These are phyloP conservation scores for Ganoderma leucocontextum DNA, from an alignment of 1,284 basidiomycete species.

Conservation along the genomic window DNA sequence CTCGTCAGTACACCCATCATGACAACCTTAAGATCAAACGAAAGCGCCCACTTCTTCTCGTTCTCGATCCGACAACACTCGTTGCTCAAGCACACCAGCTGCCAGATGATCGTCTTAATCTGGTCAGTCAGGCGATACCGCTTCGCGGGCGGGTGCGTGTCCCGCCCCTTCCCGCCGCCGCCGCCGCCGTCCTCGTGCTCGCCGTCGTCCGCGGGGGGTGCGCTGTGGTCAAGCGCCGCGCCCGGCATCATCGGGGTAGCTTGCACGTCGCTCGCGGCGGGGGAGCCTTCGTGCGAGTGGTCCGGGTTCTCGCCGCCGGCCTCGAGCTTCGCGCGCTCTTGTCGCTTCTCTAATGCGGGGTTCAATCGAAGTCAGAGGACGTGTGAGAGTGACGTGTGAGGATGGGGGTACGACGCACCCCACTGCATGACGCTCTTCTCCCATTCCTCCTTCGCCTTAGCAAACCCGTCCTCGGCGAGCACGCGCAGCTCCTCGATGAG, in stretches of 20 bases:
- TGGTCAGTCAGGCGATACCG: conserved; percentile 77
- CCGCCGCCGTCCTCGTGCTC: conserved; percentile 41
- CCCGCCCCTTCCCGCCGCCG: conserved; percentile 44
- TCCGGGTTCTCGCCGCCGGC: conserved; percentile 37
- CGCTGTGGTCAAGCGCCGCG: conserved; percentile 26
- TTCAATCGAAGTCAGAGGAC: not conserved
- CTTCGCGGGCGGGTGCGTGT: conserved; percentile 69
- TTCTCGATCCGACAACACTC: conserved; percentile 83
- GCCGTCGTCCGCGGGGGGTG: conserved; percentile 34
- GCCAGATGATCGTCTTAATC: conserved; percentile 82
- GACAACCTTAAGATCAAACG: not conserved
- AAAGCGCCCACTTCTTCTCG: conserved; percentile 76
- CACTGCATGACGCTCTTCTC: conserved; percentile 69
- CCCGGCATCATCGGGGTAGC: conserved; percentile 34
- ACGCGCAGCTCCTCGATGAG: conserved; percentile 65
- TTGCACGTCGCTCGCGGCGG: conserved; percentile 37
- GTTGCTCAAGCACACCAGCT: conserved; percentile 80
- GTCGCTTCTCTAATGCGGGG: conserved; percentile 58
- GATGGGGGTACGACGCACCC: conserved; percentile 54
- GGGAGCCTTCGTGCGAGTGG: conserved; percentile 48
- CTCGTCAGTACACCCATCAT: conserved; percentile 13
- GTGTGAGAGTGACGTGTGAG: not conserved
- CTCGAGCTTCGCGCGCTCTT: conserved; percentile 55
- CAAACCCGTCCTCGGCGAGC: conserved; percentile 69
- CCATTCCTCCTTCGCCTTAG: conserved; percentile 77